A percentile compares a stretch with the other conserved stretches of the same genome.
These are phyloP conservation scores for Hibiscus mutabilis DNA, from an alignment of 345 rosid genomes.

Conservation along the genomic window DNA sequence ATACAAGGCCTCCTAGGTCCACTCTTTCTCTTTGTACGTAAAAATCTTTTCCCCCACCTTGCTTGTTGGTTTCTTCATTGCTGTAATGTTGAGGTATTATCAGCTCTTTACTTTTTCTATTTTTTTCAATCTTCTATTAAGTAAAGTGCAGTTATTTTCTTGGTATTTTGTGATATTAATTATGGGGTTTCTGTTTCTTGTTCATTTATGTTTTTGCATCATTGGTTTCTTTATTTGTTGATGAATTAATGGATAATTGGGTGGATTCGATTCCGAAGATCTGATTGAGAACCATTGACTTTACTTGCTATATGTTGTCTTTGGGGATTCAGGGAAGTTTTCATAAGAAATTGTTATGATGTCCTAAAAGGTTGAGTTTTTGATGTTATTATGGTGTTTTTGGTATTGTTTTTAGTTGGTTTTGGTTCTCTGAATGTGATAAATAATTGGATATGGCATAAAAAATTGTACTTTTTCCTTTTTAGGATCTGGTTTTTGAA, in stretches of 20 bases:
- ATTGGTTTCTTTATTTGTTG: too few species aligned
- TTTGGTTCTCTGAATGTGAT: neutral
- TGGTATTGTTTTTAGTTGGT: neutral
- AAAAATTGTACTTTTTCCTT: constrained; percentile 4
- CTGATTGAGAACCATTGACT: constrained; percentile 12
- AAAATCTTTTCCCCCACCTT: neutral
- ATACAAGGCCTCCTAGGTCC: constrained; percentile 4
- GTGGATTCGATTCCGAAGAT: constrained; percentile 18
- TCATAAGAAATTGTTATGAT: neutral
- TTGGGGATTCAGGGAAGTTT: neutral
- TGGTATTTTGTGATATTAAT: neutral
- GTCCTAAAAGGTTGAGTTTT: constrained; percentile 13
- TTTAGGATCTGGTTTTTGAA: constrained; percentile 20
- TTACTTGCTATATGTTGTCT: neutral
- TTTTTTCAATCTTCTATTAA: neutral
- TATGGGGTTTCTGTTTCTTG: too few species aligned
- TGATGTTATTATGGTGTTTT: constrained; percentile 10
- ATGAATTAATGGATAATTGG: neutral
- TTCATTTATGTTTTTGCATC: too few species aligned
- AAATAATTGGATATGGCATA: constrained; percentile 1
- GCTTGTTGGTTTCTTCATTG: constrained; percentile 11
- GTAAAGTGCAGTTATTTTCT: constrained; percentile 8
- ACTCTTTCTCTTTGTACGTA: too few species aligned
- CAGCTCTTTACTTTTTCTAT: neutral
- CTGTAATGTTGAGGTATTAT: constrained; percentile 25